These are phyloP conservation scores for Aethionema arabicum DNA, from an alignment of 345 rosid genomes.

Conservation along the genomic window DNA sequence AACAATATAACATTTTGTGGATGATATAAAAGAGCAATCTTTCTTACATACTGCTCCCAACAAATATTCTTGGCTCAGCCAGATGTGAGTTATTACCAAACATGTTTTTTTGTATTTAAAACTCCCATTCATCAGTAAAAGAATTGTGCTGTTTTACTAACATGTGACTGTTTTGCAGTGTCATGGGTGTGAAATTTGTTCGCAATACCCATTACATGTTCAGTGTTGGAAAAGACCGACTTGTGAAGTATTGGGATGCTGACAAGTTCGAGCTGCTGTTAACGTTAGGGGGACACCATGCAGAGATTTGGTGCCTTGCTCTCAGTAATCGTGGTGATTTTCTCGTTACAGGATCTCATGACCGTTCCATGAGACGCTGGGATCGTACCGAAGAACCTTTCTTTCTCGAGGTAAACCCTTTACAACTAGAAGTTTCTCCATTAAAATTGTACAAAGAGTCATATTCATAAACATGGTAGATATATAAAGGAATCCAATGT, in stretches of 20 bases:
- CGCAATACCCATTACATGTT: conserved; percentile 85
- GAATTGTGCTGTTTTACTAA: conserved; percentile 28
- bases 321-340: conserved; percentile 86
- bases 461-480: conserved; percentile 2
- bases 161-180: conserved; percentile 54
- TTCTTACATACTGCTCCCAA: background rate
- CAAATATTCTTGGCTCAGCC: background rate
- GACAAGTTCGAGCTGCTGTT: conserved; percentile 93
- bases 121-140: background rate
- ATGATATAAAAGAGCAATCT: background rate
- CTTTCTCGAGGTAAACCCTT: conserved; percentile 71
- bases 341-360: conserved; percentile 96
- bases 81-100: background rate
- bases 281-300: conserved; percentile 93
- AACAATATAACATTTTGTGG: background rate
- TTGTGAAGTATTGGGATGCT: conserved; percentile 97
- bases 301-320: conserved; percentile 92
- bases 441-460: conserved; percentile 1
- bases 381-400: conserved; percentile 96
- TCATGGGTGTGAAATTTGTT: conserved; percentile 91
- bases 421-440: background rate
- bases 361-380: conserved; percentile 96
- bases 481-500: background rate
- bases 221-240: conserved; percentile 88
- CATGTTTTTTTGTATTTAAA: background rate